A percentile compares a stretch with the other conserved stretches of the same genome.
phyloP scores from a whole-genome alignment of 441 rosid species.

The Arabidopsis lyrata region DNA sequence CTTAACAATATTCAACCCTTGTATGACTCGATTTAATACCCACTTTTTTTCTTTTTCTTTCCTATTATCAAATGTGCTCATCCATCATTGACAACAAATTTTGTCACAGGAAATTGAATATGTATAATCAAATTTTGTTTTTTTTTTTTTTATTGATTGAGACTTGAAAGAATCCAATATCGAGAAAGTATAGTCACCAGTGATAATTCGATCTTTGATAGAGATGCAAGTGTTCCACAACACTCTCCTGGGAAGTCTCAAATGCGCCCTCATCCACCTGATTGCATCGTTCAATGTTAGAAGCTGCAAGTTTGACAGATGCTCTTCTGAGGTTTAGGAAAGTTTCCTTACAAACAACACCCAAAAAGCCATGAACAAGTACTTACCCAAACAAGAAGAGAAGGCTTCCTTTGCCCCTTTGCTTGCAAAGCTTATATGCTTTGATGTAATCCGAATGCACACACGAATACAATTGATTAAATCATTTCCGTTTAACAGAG shows the following conservation, averaged over 20 bases:
- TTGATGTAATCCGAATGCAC: not conserved
- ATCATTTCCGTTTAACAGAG: not conserved
- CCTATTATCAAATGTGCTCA: not conserved
- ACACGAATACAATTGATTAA: not conserved
- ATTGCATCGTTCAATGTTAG: conserved; percentile 21
- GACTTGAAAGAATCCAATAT: not conserved
- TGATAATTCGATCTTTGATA: conserved; percentile 59
- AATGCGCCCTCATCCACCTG: conserved; percentile 88
- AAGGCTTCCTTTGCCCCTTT: not conserved
- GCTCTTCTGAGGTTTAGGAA: not conserved
- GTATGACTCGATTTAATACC: not conserved
- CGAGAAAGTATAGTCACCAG: conserved; percentile 51
- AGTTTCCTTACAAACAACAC: too few species aligned
- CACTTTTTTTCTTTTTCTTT: not conserved
- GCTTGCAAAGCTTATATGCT: not conserved
- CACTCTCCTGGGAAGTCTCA: conserved; percentile 78
- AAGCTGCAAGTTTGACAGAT: conserved; percentile 28
- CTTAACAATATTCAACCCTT: not conserved
- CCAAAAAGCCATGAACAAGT: too few species aligned
- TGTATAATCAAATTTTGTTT: not conserved
- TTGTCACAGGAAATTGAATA: not conserved
- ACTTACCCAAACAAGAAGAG: not conserved
- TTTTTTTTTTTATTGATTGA: not conserved
- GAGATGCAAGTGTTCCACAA: conserved; percentile 70
- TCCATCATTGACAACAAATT: not conserved